Evolutionary conservation across 148 eudicot species (phyloP), one percentile per base, ranked within the genome.

Genomic region (Heliosperma pusillum): DNA sequence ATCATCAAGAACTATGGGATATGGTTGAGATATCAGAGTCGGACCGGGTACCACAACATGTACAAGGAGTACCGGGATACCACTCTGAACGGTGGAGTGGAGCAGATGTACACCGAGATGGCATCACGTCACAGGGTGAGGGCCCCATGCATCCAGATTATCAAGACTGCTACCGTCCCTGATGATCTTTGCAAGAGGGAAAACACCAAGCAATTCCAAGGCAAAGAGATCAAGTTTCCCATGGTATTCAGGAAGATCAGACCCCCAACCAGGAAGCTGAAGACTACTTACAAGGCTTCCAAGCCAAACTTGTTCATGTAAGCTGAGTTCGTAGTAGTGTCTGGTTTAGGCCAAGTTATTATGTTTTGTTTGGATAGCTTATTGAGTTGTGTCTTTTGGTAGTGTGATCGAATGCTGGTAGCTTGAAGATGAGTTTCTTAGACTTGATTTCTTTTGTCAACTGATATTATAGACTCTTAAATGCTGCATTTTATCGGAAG

Each of bases 61-160:
- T 92, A 92, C 93, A 92, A 92, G 87, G 97, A 92, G 73, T 92
- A 81, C 83, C 86, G 97, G 27, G 93, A 92, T 22, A 90, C 95
- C 56, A 92, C 97, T 8, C 24, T 88, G 82, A 92, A 90, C 3
- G 97, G 95, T 42, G 94, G 75, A 19, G 89, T 92, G 52, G 95
- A 88, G 76, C 95, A 92, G 62, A 90, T 92, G 97, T 88, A 90
- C 88, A 87, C 86, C 8, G 95, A 90, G 82, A 90, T 92, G 95
- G 97, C 93, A 65, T 90, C 95, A n/a, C 95, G 96, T 27, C 97
- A 92, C 85, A 80, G 95, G 65, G 95, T 92, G 21, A 83, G 97
- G 16, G 29, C 24, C 16, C 95, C 92, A 29, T 90, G 97, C 87
- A 92, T 92, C 67, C 95, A 92, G 73, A 90, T 92, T 69, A 92